Percentiles rank a stretch among this genome's conserved stretches.
phyloP scores from a whole-genome alignment of 192 early-diverging fungal species.

The Entomortierella beljakovae region DNA sequence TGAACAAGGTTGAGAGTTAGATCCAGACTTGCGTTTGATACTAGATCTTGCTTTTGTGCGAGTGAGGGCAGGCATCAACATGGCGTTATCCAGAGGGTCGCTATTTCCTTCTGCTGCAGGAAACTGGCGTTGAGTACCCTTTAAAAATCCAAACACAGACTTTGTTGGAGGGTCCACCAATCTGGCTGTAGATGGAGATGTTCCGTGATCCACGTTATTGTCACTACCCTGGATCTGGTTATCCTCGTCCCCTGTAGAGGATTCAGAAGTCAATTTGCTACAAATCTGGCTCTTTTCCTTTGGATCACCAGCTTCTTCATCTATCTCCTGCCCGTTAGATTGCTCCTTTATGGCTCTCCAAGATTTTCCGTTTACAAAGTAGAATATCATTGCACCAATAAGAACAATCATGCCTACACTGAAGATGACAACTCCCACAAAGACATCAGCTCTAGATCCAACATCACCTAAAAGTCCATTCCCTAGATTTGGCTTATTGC shows the following conservation, averaged over 20 bases:
- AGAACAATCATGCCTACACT: conserved; percentile 25
- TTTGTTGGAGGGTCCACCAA: conserved; percentile 3
- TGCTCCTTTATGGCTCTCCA: not conserved
- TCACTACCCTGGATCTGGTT: not conserved
- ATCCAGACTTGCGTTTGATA: not conserved
- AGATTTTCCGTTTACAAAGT: conserved; percentile 21
- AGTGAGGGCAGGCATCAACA: conserved; percentile 19
- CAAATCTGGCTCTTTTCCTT: too few relatives aligned
- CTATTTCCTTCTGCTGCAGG: not conserved
- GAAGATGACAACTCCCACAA: conserved; percentile 28
- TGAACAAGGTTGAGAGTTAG: not conserved
- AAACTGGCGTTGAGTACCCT: not conserved
- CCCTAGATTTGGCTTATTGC: too few relatives aligned
- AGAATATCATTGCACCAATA: conserved; percentile 15
- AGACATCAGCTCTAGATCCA: conserved; percentile 7
- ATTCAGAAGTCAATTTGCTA: too few relatives aligned
- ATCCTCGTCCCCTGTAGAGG: too few relatives aligned
- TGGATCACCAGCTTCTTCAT: not conserved
- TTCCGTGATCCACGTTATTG: too few relatives aligned
- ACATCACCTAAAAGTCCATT: not conserved
- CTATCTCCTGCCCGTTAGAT: too few relatives aligned
- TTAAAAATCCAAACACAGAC: conserved; percentile 32
- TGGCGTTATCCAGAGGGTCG: not conserved
- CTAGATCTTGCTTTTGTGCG: conserved; percentile 29
- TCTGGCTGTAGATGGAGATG: conserved; percentile 17